Base-by-base conservation (phyloP, 257 asterid species). In the Linaria vulgaris region DNA sequence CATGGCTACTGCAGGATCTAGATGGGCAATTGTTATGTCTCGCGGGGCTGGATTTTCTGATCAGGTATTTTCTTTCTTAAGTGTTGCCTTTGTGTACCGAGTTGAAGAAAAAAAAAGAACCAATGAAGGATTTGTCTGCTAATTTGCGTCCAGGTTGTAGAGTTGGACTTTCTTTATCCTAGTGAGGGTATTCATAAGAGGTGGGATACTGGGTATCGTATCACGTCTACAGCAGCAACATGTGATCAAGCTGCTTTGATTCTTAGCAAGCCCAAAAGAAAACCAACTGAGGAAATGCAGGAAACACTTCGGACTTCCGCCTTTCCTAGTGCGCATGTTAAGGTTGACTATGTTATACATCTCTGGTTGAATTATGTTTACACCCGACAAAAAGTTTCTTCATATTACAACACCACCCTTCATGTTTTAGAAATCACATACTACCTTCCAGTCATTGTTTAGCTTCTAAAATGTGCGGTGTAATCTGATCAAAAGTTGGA, bases 21-120 rank as follows among this genome's bases (percentile, higher is more conserved):
- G 71, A 78, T 86, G 95, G 95, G 95, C 83, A 30, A 73, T 82
- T 57, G 76, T 86, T 68, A 86, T 86, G 95, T 82, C 95, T 47
- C 87, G 91, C 37, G 95, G 95, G 31, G 78, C 95, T 6, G 87
- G 87, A 14, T 81, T 81, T 68, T 69, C 83, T 16, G 80, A 82
- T 44, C 95, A 86, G 78, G 95, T 86, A 69, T 47, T 67, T 25
- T 9, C 21, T 20, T 12, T 46, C 20, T 14, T 12, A 7, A 8
- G 11, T 31, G n/a, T 44, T 52, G 41, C 51, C 59, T 45, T 19
- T 19, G 19, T 20, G 21, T 41, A 21, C 13, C 23, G 21, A 5
- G 48, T 34, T 31, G 1, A 61, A n/a, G 24, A 34, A 37, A 12
- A 39, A 16, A 1, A 11, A 20, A 21, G 5, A 10, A 25, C 9